Evolutionary conservation across 768 basidiomycete species (phyloP).

Genomic region (Termitomyces sp.): DNA sequence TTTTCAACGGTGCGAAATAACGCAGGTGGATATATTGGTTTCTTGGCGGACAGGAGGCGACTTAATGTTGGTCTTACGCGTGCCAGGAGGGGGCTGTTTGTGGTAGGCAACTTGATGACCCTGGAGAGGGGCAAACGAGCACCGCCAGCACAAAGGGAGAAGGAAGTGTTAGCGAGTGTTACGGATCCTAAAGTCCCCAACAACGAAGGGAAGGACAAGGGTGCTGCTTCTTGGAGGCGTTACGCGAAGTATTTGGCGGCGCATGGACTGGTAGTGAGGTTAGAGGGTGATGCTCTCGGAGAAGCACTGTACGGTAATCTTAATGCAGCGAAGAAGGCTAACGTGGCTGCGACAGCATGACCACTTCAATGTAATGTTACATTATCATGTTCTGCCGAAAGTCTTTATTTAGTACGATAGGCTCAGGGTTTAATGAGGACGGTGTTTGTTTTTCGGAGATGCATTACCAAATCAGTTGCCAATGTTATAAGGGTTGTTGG

Average conservation of each 20-base stretch:
- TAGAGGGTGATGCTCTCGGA: conserved; percentile 36
- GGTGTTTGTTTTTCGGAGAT: not conserved
- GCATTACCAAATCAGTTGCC: not conserved
- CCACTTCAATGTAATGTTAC: not conserved
- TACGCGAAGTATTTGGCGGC: conserved; percentile 53
- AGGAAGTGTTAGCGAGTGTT: not conserved
- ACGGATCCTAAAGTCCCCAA: not conserved
- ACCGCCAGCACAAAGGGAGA: conserved; percentile 12
- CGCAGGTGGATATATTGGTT: conserved; percentile 70
- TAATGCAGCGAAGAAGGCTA: conserved; percentile 13
- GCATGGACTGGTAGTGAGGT: conserved; percentile 44
- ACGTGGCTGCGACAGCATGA: conserved; percentile 1
- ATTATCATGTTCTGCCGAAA: not conserved
- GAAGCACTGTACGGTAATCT: conserved; percentile 36
- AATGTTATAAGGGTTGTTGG: not conserved
- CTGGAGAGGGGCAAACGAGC: conserved; percentile 41
- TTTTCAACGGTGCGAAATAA: conserved; percentile 92
- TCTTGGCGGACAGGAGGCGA: conserved; percentile 79
- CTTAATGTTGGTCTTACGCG: conserved; percentile 90
- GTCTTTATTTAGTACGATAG: not conserved
- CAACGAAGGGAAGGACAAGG: conserved; percentile 27
- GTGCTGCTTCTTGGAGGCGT: conserved; percentile 52
- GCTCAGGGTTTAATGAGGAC: not conserved
- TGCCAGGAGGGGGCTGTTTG: conserved; percentile 79
- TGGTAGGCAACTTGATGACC: conserved; percentile 70